Percentiles rank a stretch among this genome's conserved stretches.
Conservation (phyloP, 208 protist genomes). For the Vickermania spadyakhi region DNA sequence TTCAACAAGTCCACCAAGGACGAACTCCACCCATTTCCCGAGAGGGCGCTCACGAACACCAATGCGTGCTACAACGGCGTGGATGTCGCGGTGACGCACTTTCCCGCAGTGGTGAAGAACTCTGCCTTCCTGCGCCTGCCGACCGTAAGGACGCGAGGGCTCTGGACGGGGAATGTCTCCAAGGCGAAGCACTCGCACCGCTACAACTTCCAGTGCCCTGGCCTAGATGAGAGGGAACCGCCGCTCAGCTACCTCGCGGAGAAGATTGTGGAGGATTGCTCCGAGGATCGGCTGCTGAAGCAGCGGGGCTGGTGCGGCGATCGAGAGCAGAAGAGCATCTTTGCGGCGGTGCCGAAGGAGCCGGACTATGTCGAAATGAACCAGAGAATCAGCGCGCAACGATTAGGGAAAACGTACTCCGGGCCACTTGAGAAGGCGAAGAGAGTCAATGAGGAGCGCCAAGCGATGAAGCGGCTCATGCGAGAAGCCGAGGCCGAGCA, state of each 20-base stretch:
- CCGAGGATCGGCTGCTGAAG: slow-evolving; percentile 18
- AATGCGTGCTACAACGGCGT: slow-evolving; percentile 45
- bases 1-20: slow-evolving; percentile 63
- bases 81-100: slow-evolving; percentile 37
- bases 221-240: slow-evolving; percentile 13
- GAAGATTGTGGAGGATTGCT: slow-evolving; percentile 29
- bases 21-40: slow-evolving; percentile 68
- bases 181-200: slow-evolving; percentile 11
- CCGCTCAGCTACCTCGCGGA: slow-evolving; percentile 36
- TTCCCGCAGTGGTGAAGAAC: slow-evolving; percentile 41
- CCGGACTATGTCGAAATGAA: slow-evolving; percentile 25
- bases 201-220: slow-evolving; percentile 25
- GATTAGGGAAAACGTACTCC: slow-evolving; percentile 27
- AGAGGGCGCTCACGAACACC: slow-evolving; percentile 43
- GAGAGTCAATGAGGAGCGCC: slow-evolving; percentile 16
- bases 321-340: slow-evolving; percentile 12
- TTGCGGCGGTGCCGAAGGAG: slow-evolving; percentile 4
- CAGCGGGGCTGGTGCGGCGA: slow-evolving; percentile 35
- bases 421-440: slow-evolving; percentile 23
- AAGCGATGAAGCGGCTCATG: slow-evolving; percentile 12
- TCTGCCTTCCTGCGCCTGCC: slow-evolving; percentile 22
- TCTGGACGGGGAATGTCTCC: slow-evolving; percentile 16
- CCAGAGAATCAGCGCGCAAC: slow-evolving; percentile 7
- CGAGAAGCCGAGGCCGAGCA: slow-evolving; percentile 12
- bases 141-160: slow-evolving; percentile 8